phyloP scores from a whole-genome alignment of 2,329 filamentous ascomycete species.

The Clonostachys chloroleuca region DNA sequence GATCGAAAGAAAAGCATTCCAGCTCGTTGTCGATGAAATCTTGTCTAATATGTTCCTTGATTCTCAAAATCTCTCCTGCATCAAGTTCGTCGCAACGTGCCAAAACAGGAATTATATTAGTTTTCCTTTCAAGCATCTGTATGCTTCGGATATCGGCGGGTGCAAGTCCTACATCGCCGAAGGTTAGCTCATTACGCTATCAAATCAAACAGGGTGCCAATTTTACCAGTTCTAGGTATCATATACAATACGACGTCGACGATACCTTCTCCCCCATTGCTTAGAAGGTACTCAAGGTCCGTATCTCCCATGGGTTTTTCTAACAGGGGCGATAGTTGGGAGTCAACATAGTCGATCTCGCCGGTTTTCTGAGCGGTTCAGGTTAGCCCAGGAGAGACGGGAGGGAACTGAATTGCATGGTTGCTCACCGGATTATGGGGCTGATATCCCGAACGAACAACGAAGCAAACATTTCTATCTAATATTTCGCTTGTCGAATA shows the following conservation, averaged over 20 bases:
- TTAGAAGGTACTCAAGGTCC: conserved; percentile 73
- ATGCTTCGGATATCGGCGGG: conserved; percentile 65
- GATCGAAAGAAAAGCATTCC: conserved; percentile 60
- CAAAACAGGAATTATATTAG: conserved; percentile 82
- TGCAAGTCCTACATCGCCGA: conserved; percentile 16
- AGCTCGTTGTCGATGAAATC: conserved; percentile 55
- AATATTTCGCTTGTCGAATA: conserved; percentile 69
- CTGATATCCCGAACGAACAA: conserved; percentile 70
- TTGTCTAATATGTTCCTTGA: conserved; percentile 56
- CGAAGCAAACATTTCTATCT: conserved; percentile 90
- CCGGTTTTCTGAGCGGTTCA: conserved; percentile 26
- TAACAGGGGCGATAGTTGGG: conserved; percentile 20
- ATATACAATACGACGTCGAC: conserved; percentile 86
- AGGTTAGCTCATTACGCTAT: conserved; percentile 2
- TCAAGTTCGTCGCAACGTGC: conserved; percentile 70
- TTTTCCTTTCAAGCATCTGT: conserved; percentile 62
- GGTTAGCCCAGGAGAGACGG: too few relatives aligned
- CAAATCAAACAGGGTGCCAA: background rate
- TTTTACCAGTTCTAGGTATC: conserved; percentile 61
- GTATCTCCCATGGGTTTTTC: conserved; percentile 59
- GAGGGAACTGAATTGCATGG: background rate
- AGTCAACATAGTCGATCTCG: conserved; percentile 68
- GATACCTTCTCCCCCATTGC: conserved; percentile 76
- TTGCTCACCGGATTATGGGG: conserved; percentile 19
- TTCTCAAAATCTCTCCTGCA: conserved; percentile 45